These are phyloP conservation scores for Linderina pennispora DNA, from an alignment of 192 early-diverging fungal genomes.

Conservation along the genomic window DNA sequence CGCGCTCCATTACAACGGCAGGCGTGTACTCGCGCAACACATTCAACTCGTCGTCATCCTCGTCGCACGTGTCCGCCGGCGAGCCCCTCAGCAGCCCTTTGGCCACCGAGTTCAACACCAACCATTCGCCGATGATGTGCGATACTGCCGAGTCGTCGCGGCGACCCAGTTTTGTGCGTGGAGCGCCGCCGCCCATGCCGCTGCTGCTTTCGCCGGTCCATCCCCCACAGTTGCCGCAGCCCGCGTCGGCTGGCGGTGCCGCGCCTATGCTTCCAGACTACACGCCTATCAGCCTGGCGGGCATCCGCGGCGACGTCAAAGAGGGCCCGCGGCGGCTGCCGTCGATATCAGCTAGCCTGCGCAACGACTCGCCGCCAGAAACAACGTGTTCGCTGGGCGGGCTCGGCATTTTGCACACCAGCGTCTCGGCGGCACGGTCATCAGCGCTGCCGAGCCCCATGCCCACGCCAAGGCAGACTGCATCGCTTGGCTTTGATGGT, in stretches of 20 bases:
- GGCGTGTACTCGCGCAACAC: conserved; percentile 5
- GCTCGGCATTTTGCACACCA: conserved; percentile 28
- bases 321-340: conserved; percentile 45
- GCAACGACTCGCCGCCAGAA: conserved; percentile 6
- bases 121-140: too few relatives aligned
- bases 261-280: too few relatives aligned
- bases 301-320: conserved; percentile 24
- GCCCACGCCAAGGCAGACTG: conserved; percentile 31
- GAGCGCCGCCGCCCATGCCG: conserved; percentile 20
- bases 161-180: too few relatives aligned
- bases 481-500: conserved; percentile 25
- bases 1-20: conserved; percentile 33
- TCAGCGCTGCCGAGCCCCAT: conserved; percentile 32
- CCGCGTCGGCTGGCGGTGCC: too few relatives aligned
- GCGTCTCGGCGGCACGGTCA: not conserved
- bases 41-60: not conserved
- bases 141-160: too few relatives aligned
- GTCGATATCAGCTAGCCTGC: conserved; percentile 36
- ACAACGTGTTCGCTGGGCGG: conserved; percentile 21
- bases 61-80: not conserved
- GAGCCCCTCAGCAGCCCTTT: not conserved
- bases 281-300: conserved; percentile 32
- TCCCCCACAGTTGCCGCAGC: not conserved
- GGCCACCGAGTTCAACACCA: too few relatives aligned
- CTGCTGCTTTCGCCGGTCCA: conserved; percentile 41